Conservation (phyloP, 768 basidiomycete genomes). For the Naganishia randhawae region DNA sequence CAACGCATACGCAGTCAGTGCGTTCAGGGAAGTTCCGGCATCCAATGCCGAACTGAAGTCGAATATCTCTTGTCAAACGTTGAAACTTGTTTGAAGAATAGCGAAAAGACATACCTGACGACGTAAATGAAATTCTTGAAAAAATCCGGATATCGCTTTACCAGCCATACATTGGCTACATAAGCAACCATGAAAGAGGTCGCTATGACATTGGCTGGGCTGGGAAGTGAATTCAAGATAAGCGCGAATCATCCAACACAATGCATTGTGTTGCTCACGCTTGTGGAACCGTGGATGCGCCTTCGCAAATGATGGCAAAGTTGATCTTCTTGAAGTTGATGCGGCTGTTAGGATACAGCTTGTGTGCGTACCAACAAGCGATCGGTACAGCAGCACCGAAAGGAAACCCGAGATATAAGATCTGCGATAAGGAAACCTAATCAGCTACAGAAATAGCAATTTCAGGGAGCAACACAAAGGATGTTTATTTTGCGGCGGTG, state of each 20-base stretch:
- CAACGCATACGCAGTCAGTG: conserved; percentile 45
- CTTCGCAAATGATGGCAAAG: conserved; percentile 49
- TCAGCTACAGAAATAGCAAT: neutral
- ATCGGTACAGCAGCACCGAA: conserved; percentile 45
- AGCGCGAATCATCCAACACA: neutral
- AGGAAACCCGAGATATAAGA: conserved; percentile 37
- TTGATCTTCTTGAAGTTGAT: conserved; percentile 47
- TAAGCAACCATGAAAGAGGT: conserved; percentile 40
- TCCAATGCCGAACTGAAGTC: conserved; percentile 47
- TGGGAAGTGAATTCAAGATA: neutral
- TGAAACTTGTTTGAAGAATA: neutral
- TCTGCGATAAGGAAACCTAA: neutral
- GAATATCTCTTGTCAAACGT: neutral
- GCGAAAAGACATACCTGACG: conserved; percentile 34
- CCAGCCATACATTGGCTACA: conserved; percentile 39
- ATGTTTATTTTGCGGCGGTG: no score
- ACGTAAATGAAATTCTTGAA: conserved; percentile 45
- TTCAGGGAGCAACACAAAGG: neutral
- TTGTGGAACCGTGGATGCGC: conserved; percentile 49
- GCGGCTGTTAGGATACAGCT: conserved; percentile 38
- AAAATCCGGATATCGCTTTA: conserved; percentile 39
- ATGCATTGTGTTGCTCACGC: conserved; percentile 34
- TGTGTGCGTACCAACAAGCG: conserved; percentile 42
- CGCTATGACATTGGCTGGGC: conserved; percentile 49
- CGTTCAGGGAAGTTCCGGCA: conserved; percentile 49